Base-by-base conservation (phyloP, 2,329 filamentous ascomycete species). In the Claviceps spartinae region DNA sequence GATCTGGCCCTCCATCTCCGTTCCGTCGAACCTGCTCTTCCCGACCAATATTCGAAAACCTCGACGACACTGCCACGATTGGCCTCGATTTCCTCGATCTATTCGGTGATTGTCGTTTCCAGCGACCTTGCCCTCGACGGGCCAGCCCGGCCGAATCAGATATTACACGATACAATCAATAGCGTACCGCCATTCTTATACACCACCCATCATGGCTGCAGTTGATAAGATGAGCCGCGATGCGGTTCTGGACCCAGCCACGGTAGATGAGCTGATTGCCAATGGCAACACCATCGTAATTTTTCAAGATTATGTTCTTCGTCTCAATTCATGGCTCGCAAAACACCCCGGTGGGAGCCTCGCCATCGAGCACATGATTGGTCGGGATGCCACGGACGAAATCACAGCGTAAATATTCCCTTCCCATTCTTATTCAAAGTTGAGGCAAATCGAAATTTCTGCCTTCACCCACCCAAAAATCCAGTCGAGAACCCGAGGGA, bases 261-360 rank as follows among this genome's bases (percentile, higher is more conserved):
- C 69, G 52, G 68, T 82, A 56, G 69, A 77, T 59, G 65, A 59
- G 38, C 64, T 77, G 65, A 75, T 83, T 56, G 75, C 75, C 34
- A 68, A 77, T 48, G 78, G 77, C 53, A 69, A 75, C 34, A 71
- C 67, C 14, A 74, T 83, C 51, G 72, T 82, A 57, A 73, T 83
- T 51, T 74, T 72, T 56, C 72, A 81, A 46, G 78, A 76, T 45
- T 59, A 68, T 49, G 73, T 78, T 16, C 66, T 83, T 57, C 69
- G 71, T 52, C 72, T 83, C 40, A 76, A 80, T 58, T 65, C 68
- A 44, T 83, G 79, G 80, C 70, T 82, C 57, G 62, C 73, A 51
- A 72, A 67, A 52, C 80, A 83, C 58, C 80, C 80, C 0, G 80
- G 80, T 20, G 80, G 80, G 36, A 66, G 69, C 14, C 65, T 82